These are phyloP conservation scores for Lupinus albus DNA, from an alignment of 306 rosid genomes.

Conservation along the genomic window DNA sequence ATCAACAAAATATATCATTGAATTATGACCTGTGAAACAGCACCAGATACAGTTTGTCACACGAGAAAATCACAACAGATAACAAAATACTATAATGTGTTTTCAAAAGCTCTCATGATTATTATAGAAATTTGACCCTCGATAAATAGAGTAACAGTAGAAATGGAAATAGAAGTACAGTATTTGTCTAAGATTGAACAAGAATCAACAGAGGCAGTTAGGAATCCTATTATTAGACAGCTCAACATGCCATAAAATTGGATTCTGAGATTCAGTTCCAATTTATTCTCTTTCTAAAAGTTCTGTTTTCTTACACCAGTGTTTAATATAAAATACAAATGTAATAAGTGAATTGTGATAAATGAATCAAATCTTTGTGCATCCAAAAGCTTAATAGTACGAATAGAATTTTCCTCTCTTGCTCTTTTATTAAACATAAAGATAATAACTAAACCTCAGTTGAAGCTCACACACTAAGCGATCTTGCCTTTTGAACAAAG, in stretches of 20 bases:
- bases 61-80: constrained; percentile 30
- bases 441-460: constrained; percentile 30
- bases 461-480: constrained; percentile 9
- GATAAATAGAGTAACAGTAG: neutral
- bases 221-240: too few relatives aligned
- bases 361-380: constrained; percentile 10
- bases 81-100: constrained; percentile 4
- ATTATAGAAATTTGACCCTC: constrained; percentile 9
- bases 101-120: constrained; percentile 19
- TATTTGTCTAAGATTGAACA: too few relatives aligned
- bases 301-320: neutral
- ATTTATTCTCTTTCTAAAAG: too few relatives aligned
- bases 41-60: constrained; percentile 40
- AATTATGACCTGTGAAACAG: constrained; percentile 78
- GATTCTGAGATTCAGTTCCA: too few relatives aligned
- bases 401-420: neutral
- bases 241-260: too few relatives aligned
- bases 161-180: too few relatives aligned
- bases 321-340: neutral
- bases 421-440: constrained; percentile 23
- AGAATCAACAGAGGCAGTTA: too few relatives aligned
- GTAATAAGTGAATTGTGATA: neutral
- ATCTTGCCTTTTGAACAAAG: constrained; percentile 20
- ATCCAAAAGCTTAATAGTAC: neutral
- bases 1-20: constrained; percentile 90